phyloP scores from a whole-genome alignment of 106 monocot species.

The Dendrobium catenatum region DNA sequence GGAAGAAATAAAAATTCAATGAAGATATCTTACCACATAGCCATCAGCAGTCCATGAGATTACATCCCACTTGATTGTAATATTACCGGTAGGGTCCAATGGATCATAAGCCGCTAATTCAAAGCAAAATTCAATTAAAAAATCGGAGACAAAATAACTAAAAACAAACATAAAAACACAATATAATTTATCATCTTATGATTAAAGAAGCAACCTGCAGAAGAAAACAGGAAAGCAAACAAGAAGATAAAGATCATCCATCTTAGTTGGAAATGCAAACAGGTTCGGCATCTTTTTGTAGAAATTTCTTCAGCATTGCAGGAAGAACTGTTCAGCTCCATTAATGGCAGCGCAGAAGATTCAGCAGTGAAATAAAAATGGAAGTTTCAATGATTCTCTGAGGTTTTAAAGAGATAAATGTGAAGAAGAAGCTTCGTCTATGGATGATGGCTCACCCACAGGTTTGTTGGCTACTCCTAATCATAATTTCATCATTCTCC shows the following conservation, averaged over 20 bases:
- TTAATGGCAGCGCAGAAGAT: background rate
- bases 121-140: slow-evolving; percentile 2
- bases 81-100: slow-evolving; percentile 71
- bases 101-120: slow-evolving; percentile 60
- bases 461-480: slow-evolving; percentile 12
- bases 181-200: background rate
- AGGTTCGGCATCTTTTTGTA: background rate
- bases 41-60: slow-evolving; percentile 82
- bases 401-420: slow-evolving; percentile 12
- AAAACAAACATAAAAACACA: background rate
- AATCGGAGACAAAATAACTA: background rate
- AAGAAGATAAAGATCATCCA: slow-evolving; percentile 15
- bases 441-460: slow-evolving; percentile 32
- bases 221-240: slow-evolving; percentile 23
- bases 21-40: slow-evolving; percentile 48
- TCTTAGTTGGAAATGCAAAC: slow-evolving; percentile 2
- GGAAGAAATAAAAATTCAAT: background rate
- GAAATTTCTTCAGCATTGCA: no score
- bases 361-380: slow-evolving; percentile 1
- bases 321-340: background rate
- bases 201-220: slow-evolving; percentile 30
- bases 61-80: slow-evolving; percentile 78
- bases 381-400: slow-evolving; percentile 1
- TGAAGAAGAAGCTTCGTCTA: slow-evolving; percentile 6
- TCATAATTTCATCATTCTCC: background rate